Conservation (phyloP, 305 asterid species). For the Fraxinus albicans region DNA sequence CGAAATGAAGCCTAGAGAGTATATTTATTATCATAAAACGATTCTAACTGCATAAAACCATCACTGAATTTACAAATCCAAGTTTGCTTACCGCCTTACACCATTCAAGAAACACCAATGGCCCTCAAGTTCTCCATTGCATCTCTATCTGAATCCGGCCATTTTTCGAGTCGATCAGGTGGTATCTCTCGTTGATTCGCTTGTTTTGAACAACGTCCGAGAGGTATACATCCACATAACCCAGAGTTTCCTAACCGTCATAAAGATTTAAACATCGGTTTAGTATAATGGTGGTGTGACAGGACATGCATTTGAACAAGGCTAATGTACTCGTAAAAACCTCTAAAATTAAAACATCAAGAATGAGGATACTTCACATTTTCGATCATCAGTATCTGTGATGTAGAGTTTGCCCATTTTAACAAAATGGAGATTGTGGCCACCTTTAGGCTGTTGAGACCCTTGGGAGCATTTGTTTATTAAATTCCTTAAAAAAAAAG, state of each 20-base stretch:
- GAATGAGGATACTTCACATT: background rate
- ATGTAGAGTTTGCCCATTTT: too few relatives aligned
- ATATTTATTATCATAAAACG: background rate
- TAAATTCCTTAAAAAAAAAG: too few relatives aligned
- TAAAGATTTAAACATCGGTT: background rate
- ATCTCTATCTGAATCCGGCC: slow-evolving; percentile 75
- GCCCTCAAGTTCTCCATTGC: slow-evolving; percentile 69
- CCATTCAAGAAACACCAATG: background rate
- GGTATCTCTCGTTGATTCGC: slow-evolving; percentile 75
- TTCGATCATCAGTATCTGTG: too few relatives aligned
- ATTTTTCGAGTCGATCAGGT: slow-evolving; percentile 77
- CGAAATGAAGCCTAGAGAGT: background rate
- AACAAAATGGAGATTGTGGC: too few relatives aligned
- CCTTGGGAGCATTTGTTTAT: too few relatives aligned
- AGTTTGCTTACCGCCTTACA: background rate
- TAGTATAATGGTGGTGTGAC: background rate
- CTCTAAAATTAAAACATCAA: background rate
- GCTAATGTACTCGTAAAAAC: background rate
- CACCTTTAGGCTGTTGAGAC: too few relatives aligned
- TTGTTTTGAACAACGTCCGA: slow-evolving; percentile 71
- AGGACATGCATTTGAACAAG: background rate
- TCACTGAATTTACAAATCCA: background rate
- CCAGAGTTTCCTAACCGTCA: slow-evolving; percentile 53
- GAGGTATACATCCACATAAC: slow-evolving; percentile 60
- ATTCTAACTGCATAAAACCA: background rate